Percentiles rank a stretch among this genome's conserved stretches.
These are phyloP conservation scores for Brassica hybrid DNA, from an alignment of 441 rosid species.

Conservation along the genomic window DNA sequence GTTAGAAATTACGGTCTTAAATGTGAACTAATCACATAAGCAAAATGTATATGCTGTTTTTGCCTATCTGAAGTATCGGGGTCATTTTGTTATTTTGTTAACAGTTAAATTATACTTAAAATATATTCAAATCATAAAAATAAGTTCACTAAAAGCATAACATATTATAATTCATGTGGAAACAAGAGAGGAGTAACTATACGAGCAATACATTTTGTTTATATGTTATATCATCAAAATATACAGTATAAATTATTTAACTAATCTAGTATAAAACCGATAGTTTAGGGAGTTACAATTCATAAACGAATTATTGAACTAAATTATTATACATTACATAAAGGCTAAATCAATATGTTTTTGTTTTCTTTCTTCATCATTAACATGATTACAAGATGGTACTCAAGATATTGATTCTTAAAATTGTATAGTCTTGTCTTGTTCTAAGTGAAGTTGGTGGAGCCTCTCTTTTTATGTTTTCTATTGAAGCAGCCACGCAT, in stretches of 20 bases:
- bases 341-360: not conserved
- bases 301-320: no score
- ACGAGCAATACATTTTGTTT: not conserved
- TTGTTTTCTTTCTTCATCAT: not conserved
- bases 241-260: not conserved
- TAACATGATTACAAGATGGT: not conserved
- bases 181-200: not conserved
- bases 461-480: not conserved
- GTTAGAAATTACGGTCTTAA: not conserved
- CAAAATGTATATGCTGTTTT: not conserved
- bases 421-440: slow-evolving; percentile 31
- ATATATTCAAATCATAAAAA: not conserved
- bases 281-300: no score
- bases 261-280: not conserved
- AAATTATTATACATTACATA: not conserved
- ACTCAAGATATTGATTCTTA: slow-evolving; percentile 4
- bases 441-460: slow-evolving; percentile 17
- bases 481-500: not conserved
- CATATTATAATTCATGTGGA: no score
- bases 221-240: not conserved
- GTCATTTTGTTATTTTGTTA: not conserved
- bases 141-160: not conserved
- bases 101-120: no score
- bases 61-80: not conserved
- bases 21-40: not conserved